Evolutionary conservation across 495 filamentous ascomycete species (phyloP), one percentile per base, ranked within the genome.

Genomic region (Xylaria intraflava): DNA sequence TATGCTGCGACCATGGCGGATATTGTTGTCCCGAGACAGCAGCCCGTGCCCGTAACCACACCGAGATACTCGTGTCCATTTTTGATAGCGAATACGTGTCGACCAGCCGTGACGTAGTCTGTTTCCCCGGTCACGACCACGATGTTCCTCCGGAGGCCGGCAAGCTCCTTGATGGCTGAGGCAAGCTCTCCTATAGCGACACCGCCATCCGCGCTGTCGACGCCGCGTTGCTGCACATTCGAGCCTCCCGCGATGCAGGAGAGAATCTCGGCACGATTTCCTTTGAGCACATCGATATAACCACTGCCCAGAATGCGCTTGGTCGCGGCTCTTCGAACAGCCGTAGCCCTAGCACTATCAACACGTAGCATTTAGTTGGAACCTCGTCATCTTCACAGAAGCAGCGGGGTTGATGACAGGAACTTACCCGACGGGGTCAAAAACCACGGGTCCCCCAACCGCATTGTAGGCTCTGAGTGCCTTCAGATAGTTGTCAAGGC

Each of bases 211-310:
- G 83, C 81, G 62, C 83, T 87, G 65, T 96, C 93, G n/a, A 96
- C 93, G 24, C 93, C 93, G 11, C 86, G 82, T 66, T 95, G 90
- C 53, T 84, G 80, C n/a, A 72, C 70, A 5, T 57, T 59, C 27
- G 58, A 49, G 7, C 69, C 79, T 20, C 83, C 82, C 16, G 79
- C 68, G 20, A 92, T 84, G 64, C 91, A 89, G 48, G 78, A 78
- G 0, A 90, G 70, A 51, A 98, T 92, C 68, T 98, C 93, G 45
- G 84, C 83, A 66, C 94, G 91, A 65, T 98, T 98, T 23, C 93
- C 93, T 69, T 96, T 98, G 68, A 98, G 89, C 19, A 96, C 75
- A 66, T 87, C 83, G 56, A 93, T 87, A 62, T 88, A 87, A 27
- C 89, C 89, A 6, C 70, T 78, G 1, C 78, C 74, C 66, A 96